Percentiles rank a stretch among this genome's conserved stretches.
Evolutionary conservation across 2,329 filamentous ascomycete genomes (phyloP).

Genomic region (Ophiosphaerella narmari): DNA sequence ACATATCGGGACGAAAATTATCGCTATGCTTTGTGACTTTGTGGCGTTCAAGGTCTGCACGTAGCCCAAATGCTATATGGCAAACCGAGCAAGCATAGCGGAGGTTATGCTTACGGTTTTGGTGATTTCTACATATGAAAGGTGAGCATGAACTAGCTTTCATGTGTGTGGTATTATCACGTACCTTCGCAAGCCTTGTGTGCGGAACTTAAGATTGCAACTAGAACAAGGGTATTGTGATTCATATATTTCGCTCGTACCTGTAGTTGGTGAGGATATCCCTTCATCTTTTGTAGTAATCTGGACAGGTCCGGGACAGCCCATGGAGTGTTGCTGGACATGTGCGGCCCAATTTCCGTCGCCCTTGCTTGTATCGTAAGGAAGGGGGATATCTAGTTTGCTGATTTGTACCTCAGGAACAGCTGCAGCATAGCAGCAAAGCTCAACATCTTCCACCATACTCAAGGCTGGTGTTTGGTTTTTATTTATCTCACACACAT

Average conservation of each 20-base stretch:
- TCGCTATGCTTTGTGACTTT: background rate
- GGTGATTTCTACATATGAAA: background rate
- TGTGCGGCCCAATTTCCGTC: no score
- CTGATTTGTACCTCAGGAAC: background rate
- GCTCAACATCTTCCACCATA: background rate
- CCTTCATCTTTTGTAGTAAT: background rate
- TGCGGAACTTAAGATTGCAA: background rate
- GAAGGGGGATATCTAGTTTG: background rate
- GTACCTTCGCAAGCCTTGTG: background rate
- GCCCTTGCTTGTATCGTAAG: no score
- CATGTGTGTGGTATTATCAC: background rate
- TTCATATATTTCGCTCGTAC: background rate
- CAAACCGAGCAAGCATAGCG: constrained; percentile 1
- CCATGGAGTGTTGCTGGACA: no score
- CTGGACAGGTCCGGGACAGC: background rate
- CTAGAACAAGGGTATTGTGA: background rate
- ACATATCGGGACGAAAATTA: background rate
- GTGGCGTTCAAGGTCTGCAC: constrained; percentile 1
- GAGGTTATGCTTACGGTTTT: constrained; percentile 3
- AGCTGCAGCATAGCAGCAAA: background rate
- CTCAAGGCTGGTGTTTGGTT: no score
- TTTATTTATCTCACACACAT: no score
- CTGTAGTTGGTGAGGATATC: background rate
- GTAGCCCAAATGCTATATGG: background rate
- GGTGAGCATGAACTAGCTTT: background rate